A percentile compares a stretch with the other conserved stretches of the same genome.
phyloP scores from a whole-genome alignment of 1,284 basidiomycete species.

The Malassezia japonica region DNA sequence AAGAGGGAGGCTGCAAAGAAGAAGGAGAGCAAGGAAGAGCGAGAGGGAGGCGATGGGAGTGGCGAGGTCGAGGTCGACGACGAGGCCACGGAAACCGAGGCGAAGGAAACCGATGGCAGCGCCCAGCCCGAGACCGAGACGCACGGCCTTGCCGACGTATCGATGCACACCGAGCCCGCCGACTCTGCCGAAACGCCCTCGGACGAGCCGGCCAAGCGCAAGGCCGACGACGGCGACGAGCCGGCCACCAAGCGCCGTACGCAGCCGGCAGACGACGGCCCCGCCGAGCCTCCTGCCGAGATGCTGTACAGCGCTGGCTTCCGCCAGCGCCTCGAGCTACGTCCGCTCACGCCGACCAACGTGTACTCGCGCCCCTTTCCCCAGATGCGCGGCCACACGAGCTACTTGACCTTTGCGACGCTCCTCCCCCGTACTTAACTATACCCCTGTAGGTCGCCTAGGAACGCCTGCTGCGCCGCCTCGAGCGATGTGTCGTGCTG shows the following conservation, averaged over 20 bases:
- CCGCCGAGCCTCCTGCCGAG: slow-evolving; percentile 8
- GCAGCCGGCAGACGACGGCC: background rate
- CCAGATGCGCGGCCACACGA: slow-evolving; percentile 46
- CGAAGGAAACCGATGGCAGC: background rate
- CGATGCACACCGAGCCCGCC: too few relatives aligned
- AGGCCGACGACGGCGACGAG: background rate
- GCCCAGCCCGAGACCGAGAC: too few relatives aligned
- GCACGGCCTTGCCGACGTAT: too few relatives aligned
- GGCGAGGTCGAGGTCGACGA: background rate
- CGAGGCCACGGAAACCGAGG: background rate
- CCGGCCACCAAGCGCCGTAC: background rate
- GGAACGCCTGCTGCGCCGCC: background rate
- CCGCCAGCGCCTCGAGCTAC: slow-evolving; percentile 11
- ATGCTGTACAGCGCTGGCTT: slow-evolving; percentile 14
- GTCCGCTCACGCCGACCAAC: slow-evolving; percentile 3
- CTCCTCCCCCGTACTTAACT: slow-evolving; percentile 24
- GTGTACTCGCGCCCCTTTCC: slow-evolving; percentile 12
- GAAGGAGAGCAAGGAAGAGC: background rate
- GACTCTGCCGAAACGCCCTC: background rate
- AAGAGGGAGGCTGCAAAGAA: background rate
- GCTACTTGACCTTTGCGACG: slow-evolving; percentile 45
- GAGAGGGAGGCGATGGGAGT: background rate
- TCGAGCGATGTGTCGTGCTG: background rate
- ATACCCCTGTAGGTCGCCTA: slow-evolving; percentile 19
- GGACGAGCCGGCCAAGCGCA: slow-evolving; percentile 2